Evolutionary conservation across 495 filamentous ascomycete species (phyloP).

Genomic region (Aspergillus kassunensis): DNA sequence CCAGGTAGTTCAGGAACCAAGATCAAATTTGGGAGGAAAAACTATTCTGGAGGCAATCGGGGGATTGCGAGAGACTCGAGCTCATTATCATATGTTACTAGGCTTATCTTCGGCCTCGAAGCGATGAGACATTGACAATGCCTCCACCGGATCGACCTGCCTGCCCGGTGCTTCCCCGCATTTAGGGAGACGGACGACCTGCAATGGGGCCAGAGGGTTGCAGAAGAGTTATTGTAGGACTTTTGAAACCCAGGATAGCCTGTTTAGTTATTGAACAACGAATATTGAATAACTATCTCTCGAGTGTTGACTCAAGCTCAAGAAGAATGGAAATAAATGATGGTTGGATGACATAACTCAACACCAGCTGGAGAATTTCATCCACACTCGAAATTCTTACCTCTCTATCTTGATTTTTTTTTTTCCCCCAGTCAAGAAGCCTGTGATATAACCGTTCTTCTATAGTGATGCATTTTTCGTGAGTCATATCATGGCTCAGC

Average conservation of each 20-base stretch:
- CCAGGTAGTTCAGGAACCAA: slow-evolving; percentile 1
- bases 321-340: background rate
- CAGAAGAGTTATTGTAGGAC: no score
- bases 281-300: no score
- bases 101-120: slow-evolving; percentile 1
- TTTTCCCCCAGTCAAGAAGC: no score
- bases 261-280: no score
- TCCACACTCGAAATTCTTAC: background rate
- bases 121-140: background rate
- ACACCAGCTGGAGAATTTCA: background rate
- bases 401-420: background rate
- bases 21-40: slow-evolving; percentile 4
- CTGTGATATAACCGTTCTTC: background rate
- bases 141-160: slow-evolving; percentile 5
- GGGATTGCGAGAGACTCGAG: background rate
- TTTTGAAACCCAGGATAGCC: no score
- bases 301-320: no score
- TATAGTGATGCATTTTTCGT: background rate
- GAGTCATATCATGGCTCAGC: slow-evolving; percentile 10
- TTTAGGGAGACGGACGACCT: no score
- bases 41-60: no score
- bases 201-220: no score
- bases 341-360: slow-evolving; percentile 7
- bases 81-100: background rate
- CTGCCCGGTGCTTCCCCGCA: background rate